Conservation (phyloP, 495 filamentous ascomycete species). For the Penicillium psychrofluorescens region DNA sequence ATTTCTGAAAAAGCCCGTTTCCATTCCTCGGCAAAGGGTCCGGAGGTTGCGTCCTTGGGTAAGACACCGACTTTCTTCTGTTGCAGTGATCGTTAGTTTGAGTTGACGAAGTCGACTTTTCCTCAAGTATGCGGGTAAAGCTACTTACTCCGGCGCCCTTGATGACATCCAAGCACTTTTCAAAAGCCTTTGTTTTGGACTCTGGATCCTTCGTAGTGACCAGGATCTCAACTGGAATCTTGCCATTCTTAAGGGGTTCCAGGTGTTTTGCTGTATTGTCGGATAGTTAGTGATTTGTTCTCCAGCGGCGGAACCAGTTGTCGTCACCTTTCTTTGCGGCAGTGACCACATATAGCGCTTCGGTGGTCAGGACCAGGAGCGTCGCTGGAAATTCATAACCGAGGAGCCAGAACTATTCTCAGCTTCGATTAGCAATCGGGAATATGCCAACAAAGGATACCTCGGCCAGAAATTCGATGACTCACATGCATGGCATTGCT, state of each 20-base stretch:
- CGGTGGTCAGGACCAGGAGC: constrained; percentile 81
- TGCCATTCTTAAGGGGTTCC: constrained; percentile 84
- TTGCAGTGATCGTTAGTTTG: background rate
- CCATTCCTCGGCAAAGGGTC: constrained; percentile 95
- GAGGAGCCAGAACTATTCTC: constrained; percentile 84
- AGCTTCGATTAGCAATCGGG: constrained; percentile 5
- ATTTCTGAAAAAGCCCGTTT: constrained; percentile 69
- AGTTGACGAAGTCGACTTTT: background rate
- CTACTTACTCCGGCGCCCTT: constrained; percentile 73
- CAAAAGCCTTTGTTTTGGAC: constrained; percentile 78
- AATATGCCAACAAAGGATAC: background rate
- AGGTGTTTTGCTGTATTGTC: constrained; percentile 71
- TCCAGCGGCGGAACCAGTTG: background rate
- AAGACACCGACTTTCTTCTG: constrained; percentile 86
- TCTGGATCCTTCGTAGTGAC: constrained; percentile 85
- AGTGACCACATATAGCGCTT: constrained; percentile 82
- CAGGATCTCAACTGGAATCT: constrained; percentile 82
- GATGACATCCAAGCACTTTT: constrained; percentile 74
- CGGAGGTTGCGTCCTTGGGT: constrained; percentile 72
- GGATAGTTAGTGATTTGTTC: constrained; percentile 1
- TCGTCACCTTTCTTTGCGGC: constrained; percentile 88
- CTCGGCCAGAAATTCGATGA: constrained; percentile 8
- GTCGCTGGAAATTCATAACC: constrained; percentile 98
- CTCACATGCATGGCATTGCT: constrained; percentile 91
- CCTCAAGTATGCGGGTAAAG: background rate